phyloP scores from a whole-genome alignment of 495 filamentous ascomycete genomes.

The Trichoderma erinaceum region DNA sequence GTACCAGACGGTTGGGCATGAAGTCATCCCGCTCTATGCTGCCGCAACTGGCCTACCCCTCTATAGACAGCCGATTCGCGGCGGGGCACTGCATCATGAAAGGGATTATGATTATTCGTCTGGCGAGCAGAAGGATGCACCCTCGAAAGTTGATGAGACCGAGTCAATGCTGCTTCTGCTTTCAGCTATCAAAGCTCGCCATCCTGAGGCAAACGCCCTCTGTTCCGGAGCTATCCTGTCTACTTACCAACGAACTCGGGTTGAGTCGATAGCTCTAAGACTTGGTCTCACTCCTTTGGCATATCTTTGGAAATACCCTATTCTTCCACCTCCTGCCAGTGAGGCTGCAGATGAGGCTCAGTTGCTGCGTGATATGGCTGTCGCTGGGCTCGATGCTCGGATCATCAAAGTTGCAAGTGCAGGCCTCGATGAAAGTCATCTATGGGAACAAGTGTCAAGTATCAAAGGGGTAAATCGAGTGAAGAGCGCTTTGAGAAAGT shows the following conservation, averaged over 20 bases:
- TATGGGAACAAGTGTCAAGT: constrained; percentile 76
- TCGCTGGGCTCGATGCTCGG: constrained; percentile 67
- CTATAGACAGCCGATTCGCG: constrained; percentile 67
- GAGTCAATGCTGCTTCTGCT: constrained; percentile 77
- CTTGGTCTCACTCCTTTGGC: constrained; percentile 73
- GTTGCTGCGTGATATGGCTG: constrained; percentile 76
- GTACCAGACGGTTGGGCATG: constrained; percentile 96
- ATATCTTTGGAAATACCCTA: constrained; percentile 85
- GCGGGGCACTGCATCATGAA: constrained; percentile 57
- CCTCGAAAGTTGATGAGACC: constrained; percentile 62
- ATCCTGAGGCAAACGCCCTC: constrained; percentile 77
- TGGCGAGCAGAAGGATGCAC: neutral
- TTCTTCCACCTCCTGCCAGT: constrained; percentile 45
- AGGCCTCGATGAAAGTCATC: constrained; percentile 70
- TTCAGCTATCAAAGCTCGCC: constrained; percentile 47
- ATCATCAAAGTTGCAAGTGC: constrained; percentile 94
- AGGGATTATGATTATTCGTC: constrained; percentile 44
- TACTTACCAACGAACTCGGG: constrained; percentile 88
- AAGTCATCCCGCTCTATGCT: constrained; percentile 78
- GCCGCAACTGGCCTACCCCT: constrained; percentile 70
- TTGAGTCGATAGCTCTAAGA: constrained; percentile 78
- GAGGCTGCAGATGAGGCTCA: constrained; percentile 34
- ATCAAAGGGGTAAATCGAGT: constrained; percentile 46
- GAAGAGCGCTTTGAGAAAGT: constrained; percentile 58
- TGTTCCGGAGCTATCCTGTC: constrained; percentile 88